These are phyloP conservation scores for Termitomyces sp. DNA, from an alignment of 768 basidiomycete genomes.

Conservation along the genomic window DNA sequence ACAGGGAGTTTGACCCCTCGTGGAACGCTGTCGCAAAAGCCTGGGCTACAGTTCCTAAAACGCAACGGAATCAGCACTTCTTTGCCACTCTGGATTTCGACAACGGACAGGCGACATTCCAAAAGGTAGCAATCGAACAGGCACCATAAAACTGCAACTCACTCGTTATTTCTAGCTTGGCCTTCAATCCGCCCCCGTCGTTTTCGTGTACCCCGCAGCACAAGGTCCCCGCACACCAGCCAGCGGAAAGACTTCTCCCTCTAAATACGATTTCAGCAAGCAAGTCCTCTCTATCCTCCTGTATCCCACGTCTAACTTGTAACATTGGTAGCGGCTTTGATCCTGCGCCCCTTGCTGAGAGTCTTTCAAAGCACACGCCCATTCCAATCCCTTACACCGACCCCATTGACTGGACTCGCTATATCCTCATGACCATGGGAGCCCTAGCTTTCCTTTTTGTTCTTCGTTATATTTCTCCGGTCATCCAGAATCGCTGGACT, in stretches of 20 bases:
- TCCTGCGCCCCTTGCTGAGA: conserved; percentile 68
- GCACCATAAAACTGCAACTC: not conserved
- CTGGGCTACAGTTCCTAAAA: conserved; percentile 62
- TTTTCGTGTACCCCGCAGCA: conserved; percentile 68
- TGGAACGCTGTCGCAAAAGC: conserved; percentile 79
- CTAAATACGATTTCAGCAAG: conserved; percentile 78
- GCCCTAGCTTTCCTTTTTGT: conserved; percentile 43
- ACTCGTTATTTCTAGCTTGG: conserved; percentile 53
- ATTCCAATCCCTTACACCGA: conserved; percentile 76
- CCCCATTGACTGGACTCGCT: conserved; percentile 69
- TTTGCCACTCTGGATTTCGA: conserved; percentile 92
- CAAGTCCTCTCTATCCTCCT: conserved; percentile 25
- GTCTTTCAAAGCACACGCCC: conserved; percentile 71
- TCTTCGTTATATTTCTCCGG: conserved; percentile 57
- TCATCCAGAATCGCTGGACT: conserved; percentile 68
- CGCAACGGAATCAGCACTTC: conserved; percentile 78
- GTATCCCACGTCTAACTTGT: not conserved
- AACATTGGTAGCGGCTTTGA: conserved; percentile 67
- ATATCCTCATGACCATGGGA: conserved; percentile 38
- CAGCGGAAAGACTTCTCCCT: conserved; percentile 47
- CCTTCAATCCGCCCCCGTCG: conserved; percentile 78
- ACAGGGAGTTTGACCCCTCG: conserved; percentile 80
- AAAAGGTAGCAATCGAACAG: conserved; percentile 48
- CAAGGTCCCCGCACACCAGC: conserved; percentile 64
- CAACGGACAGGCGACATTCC: conserved; percentile 69